Evolutionary conservation across 306 rosid species (phyloP), one percentile per base, ranked within the genome.

Genomic region (Alnus glutinosa): DNA sequence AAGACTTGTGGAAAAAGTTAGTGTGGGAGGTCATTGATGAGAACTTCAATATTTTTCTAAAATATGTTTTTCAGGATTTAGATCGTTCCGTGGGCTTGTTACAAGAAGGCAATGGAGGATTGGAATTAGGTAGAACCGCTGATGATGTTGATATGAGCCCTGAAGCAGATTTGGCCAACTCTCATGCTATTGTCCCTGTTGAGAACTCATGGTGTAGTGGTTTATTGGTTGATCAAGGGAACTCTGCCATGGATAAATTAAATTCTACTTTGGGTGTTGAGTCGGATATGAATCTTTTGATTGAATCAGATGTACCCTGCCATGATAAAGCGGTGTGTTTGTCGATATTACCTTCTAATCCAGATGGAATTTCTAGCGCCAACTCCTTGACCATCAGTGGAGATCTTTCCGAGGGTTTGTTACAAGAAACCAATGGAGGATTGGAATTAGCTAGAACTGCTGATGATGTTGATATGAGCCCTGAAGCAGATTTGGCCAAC

Each of bases 1-100:
- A 83, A n/a, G 78, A 85, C 44, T 71, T 88, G 71, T 95, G 96
- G 99, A 84, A 71, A 80, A 64, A 83, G 73, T 44, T 89, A 83
- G 86, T 91, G 58, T 58, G 18, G 64, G 90, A 86, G 80, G 96
- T 90, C 37, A 70, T 92, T 74, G 71, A 59, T 76, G 88, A 85
- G 42, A 88, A 87, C 85, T 67, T 76, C 5, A 37, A 70, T 28
- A 58, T 89, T 44, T 86, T 85, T 3, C 49, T 81, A 2, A 55
- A 77, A 44, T 93, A 85, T 78, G 47, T 89, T 72, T 54, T 67
- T 79, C 80, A 63, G 54, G 44, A 3, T 67, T 47, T 86, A 15
- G 79, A 83, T 16, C 71, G 52, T 83, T 82, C 92, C 0, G 50
- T 47, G 50, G 77, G 71, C 76, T 82, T 80, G 76, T 59, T 76